Evolutionary conservation across 768 basidiomycete genomes (phyloP), one percentile per base, ranked within the genome.

Genomic region (Asterophora lycoperdoides): DNA sequence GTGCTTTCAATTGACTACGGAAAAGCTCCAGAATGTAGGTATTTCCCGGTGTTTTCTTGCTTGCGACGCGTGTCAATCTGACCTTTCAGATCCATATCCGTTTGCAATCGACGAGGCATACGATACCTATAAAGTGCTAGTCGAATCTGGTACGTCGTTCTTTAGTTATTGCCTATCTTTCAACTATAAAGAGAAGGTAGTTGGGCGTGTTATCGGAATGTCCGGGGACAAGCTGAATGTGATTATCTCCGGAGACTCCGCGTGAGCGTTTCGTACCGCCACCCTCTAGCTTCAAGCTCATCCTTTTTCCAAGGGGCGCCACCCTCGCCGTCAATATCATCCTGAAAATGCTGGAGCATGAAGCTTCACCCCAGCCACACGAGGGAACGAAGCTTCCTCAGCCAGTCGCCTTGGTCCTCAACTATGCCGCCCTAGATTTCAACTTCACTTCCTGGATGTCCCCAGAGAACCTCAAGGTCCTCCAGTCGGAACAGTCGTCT

Each of bases 381-480:
- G 68, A 65, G 13, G 70, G 64, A 45, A 49, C 61, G 32, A 53
- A 64, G 17, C 72, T 95, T 28, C 87, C 84, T 1, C 73, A 79
- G 14, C 96, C 96, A 1, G 68, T 86, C 33, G 88, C 89, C 1
- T 74, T 98, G 49, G 83, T 96, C 23, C 79, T 95, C 46, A 91
- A 83, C 56, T 99, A 98, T 66, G 81, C 94, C 0, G 89, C 88
- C 19, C 77, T 98, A 38, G 94, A 98, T 65, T 98, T 99, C 72
- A 97, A 98, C 65, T 97, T 95, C 60, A 93, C 92, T 0, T 95
- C 93, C 17, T 98, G 95, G 95, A 93, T 93, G 91, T 79, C 88
- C 0, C 82, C 83, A 8, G 78, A 78, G 15, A 83, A 97, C 64
- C 74, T 97, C 48, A 83, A 81, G 4, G 86, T 95, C 23, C 73